Evolutionary conservation across 306 rosid species (phyloP), one percentile per base, ranked within the genome.

Genomic region (Styphnolobium japonicum): DNA sequence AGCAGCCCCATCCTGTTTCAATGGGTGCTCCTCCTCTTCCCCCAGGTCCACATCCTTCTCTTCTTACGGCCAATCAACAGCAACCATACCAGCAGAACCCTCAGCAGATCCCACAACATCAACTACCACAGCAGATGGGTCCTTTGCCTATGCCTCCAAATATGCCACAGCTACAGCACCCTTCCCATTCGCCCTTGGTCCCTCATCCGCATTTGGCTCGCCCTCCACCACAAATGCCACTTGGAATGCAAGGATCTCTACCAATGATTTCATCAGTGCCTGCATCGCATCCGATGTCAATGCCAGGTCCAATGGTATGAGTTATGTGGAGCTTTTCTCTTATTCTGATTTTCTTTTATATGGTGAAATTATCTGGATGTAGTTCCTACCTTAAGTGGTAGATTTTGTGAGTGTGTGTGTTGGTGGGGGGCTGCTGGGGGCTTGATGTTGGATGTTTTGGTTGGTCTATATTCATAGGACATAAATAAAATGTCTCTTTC

Each of bases 41-140:
- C 29, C 98, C 98, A 21, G 98, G 98, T 73, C 98, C 98, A 23
- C 98, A 95, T 81, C 98, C 98, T 40, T 95, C 98, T 68, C 97
- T 94, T 82, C 97, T 95, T 60, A 89, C 85, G 71, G 77, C 84
- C 69, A 95, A 91, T 77, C 98, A 95, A 86, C 98, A 95, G 77
- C 97, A 88, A 73, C 85, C 88, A 48, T 95, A 85, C 84, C 97
- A 90, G 58, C 97, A 90, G 66, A 95, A 88, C 85, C 91, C 89
- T 79, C 98, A 92, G 82, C 98, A 95, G 87, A 89, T 89, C 61
- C 86, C 89, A 27, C 98, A 91, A 72, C 97, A 88, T 45, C 97
- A 88, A 69, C 86, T 85, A 71, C 93, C 83, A 9, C 98, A 87
- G 40, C 97, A 90, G 82, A 88, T 90, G 93, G 90, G 91, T 56